phyloP scores from a whole-genome alignment of 2,329 filamentous ascomycete genomes.

The Grosmannia clavigera region DNA sequence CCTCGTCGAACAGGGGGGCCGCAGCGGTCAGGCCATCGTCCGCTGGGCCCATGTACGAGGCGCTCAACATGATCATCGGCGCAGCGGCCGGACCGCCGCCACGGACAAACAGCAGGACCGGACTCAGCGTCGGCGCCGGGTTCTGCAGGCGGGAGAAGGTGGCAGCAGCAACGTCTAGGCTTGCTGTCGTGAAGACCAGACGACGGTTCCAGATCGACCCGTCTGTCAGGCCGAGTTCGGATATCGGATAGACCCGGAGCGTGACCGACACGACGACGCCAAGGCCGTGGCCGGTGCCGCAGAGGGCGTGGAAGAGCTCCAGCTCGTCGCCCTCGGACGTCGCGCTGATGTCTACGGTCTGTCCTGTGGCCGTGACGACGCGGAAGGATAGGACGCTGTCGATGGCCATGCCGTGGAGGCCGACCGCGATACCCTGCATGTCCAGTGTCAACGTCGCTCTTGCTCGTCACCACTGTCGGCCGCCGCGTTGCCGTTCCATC shows the following conservation, averaged over 20 bases:
- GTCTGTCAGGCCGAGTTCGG: background rate
- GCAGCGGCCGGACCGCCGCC: background rate
- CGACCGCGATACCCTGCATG: background rate
- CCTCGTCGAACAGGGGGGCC: background rate
- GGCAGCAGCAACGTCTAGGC: background rate
- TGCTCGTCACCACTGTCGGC: background rate
- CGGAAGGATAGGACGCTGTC: background rate
- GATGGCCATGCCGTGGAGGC: background rate
- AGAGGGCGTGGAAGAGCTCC: background rate
- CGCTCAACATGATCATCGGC: background rate
- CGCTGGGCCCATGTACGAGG: background rate
- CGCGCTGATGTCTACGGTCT: background rate
- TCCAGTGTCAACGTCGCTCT: background rate
- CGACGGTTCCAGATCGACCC: background rate
- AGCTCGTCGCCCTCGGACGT: background rate
- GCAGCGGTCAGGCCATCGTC: background rate
- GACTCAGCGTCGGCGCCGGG: background rate
- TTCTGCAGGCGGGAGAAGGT: background rate
- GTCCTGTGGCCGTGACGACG: background rate
- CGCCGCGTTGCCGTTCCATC: background rate
- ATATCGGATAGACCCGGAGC: background rate
- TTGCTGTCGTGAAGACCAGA: background rate
- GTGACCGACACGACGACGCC: background rate
- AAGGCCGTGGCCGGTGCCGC: background rate
- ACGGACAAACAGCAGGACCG: background rate